These are phyloP conservation scores for Nepenthes gracilis DNA, from an alignment of 148 eudicot genomes.

Conservation along the genomic window DNA sequence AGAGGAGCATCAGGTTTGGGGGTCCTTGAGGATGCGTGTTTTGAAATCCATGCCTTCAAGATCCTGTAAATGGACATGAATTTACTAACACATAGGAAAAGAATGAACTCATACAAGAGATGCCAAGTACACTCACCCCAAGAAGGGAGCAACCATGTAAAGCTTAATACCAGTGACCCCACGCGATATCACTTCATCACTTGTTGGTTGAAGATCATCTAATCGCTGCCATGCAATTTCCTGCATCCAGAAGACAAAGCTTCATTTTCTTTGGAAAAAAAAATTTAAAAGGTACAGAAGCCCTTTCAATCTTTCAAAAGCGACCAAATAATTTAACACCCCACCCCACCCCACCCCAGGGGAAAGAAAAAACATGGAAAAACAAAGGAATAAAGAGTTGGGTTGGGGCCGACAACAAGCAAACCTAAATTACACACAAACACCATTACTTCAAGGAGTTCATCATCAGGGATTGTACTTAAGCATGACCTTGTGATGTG, in stretches of 20 bases:
- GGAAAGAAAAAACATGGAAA: too few species aligned
- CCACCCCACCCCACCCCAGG: too few species aligned
- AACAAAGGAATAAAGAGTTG: too few species aligned
- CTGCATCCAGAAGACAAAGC: constrained; percentile 26
- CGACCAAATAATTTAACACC: too few species aligned
- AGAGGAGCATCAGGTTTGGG: constrained; percentile 39
- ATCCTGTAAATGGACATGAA: constrained; percentile 36
- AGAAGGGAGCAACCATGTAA: constrained; percentile 97
- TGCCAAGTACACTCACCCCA: constrained; percentile 41
- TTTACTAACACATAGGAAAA: background rate
- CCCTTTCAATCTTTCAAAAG: too few species aligned
- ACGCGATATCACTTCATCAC: constrained; percentile 85
- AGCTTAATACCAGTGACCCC: constrained; percentile 89
- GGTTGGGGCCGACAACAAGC: too few species aligned
- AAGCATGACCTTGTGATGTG: too few species aligned
- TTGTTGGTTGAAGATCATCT: constrained; percentile 79
- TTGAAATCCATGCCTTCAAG: constrained; percentile 67
- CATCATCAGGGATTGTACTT: too few species aligned
- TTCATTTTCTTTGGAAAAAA: constrained; percentile 1
- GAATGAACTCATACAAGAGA: background rate
- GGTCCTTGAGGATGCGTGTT: constrained; percentile 34
- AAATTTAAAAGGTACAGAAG: background rate
- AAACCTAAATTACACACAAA: too few species aligned
- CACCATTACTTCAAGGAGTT: too few species aligned
- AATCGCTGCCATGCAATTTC: constrained; percentile 99